Evolutionary conservation across 1,284 basidiomycete genomes (phyloP), one percentile per base, ranked within the genome.

Genomic region (Marasmius oreades): DNA sequence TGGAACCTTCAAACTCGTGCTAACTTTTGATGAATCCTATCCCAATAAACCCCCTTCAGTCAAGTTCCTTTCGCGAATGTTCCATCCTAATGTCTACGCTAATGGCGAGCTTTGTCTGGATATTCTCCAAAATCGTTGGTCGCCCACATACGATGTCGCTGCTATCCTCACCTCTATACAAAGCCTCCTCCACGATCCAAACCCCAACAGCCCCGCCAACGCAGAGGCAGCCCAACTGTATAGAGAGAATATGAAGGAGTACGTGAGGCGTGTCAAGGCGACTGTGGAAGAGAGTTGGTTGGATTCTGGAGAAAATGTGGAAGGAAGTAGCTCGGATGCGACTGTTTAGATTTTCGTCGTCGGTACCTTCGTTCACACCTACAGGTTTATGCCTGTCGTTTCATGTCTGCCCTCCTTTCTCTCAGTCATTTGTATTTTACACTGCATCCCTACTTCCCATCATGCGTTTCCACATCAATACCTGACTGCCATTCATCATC

Each of bases 181-280:
- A 72, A 93, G 90, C 71, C 75, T 99, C 55, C 76, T 99, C 60
- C 95, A 98, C 69, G 96, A 99, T 71, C 96, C 96, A 10, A 99
- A 99, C 71, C 95, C 96, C 1, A 95, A 95, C 67, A 96, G 93
- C 68, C 96, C 96, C 5, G 96, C 96, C 1, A 99, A 99, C 67
- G 95, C 95, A 1, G 96, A 99, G 75, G 96, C 96, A 0, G 96
- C 96, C 1, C 92, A 93, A 70, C 73, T 98, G 60, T 99, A 97
- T 69, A 78, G 95, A 56, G 96, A 99, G 72, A 98, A 98, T 69
- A 95, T 97, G 90, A 98, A 98, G 77, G 95, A 97, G 76, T 98
- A 97, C 69, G 91, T 97, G 31, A 78, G 94, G 57, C 76, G 93
- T 56, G 95, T 98, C 48, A 93, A 95, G 74, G 87, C 88, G 55